phyloP scores from a whole-genome alignment of 805 yeast species.

The Torulaspora quercuum region DNA sequence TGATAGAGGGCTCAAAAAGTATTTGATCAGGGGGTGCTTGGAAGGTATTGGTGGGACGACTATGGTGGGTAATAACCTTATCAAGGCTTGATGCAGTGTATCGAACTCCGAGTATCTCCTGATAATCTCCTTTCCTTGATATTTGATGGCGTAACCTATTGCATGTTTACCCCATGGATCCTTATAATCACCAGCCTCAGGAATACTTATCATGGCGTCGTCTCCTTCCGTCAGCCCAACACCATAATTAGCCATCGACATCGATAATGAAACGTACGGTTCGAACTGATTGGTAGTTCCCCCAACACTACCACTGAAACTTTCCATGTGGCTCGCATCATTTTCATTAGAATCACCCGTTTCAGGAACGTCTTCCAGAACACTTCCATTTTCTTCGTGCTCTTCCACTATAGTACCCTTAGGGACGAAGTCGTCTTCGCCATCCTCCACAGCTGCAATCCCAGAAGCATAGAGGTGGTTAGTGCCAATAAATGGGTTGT shows the following conservation, averaged over 20 bases:
- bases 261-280: constrained; percentile 30
- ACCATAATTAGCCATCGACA: constrained; percentile 25
- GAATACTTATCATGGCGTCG: constrained; percentile 43
- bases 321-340: constrained; percentile 4
- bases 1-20: constrained; percentile 42
- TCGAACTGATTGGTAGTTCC: constrained; percentile 16
- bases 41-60: constrained; percentile 94
- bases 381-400: constrained; percentile 2
- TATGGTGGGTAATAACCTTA: constrained; percentile 71
- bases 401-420: constrained; percentile 10
- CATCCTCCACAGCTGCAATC: constrained; percentile 29
- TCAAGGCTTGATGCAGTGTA: constrained; percentile 65
- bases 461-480: constrained; percentile 40
- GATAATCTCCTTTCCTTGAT: constrained; percentile 58
- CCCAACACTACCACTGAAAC: constrained; percentile 1
- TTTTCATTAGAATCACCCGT: constrained; percentile 3
- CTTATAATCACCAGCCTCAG: constrained; percentile 80
- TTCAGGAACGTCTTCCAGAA: constrained; percentile 1
- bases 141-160: constrained; percentile 75
- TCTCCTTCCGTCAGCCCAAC: constrained; percentile 3
- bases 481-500: constrained; percentile 40
- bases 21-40: constrained; percentile 61
- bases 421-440: constrained; percentile 19
- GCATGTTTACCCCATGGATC: constrained; percentile 77
- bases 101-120: constrained; percentile 93